Base-by-base conservation (phyloP, 805 yeast genomes). In the Candida ipomoeae region DNA sequence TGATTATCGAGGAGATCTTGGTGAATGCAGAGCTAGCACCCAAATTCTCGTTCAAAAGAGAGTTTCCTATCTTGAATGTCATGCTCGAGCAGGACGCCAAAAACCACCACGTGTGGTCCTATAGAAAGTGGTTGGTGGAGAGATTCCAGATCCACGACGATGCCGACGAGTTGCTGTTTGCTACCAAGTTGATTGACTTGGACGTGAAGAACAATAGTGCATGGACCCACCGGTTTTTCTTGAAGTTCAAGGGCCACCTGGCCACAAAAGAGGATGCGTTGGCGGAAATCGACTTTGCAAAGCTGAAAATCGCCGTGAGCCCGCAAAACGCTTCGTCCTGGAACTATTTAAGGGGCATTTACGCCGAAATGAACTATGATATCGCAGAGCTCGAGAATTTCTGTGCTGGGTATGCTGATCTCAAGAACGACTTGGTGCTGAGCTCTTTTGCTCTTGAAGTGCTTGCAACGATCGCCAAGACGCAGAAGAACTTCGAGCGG, bases 21-120 rank as follows among this genome's bases (percentile, higher is more conserved):
- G 44, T 32, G 13, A 50, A 48, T 20, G 42, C 48, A 53, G 45
- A 50, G 54, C 29, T 43, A 6, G 56, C 52, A 5, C 29, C 32
- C 13, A 51, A 49, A 50, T 76, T 75, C 57, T 58, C 71, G 40
- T 67, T 77, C 2, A 71, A 67, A 39, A 70, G 83, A 35, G 98
- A 94, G 62, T 74, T 75, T 46, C 85, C 87, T 2, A 75, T 89
- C 20, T 71, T 87, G 39, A 77, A 77, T 37, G 68, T 77, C 43
- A 86, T 92, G 86, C 67, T 94, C 4, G 80, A 78, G 11, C 85
- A 82, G 44, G 99, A 94, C 62, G 65, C 84, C 5, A 94, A 94
- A 63, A 94, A 94, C 70, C 95, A 94, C 66, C 99, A 94, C 61
- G 97, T 91, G 5, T 94, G 99, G 98, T 81, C 96, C 0, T 89